These are phyloP conservation scores for Logfia minima DNA, from an alignment of 129 eudicot species.

Conservation along the genomic window DNA sequence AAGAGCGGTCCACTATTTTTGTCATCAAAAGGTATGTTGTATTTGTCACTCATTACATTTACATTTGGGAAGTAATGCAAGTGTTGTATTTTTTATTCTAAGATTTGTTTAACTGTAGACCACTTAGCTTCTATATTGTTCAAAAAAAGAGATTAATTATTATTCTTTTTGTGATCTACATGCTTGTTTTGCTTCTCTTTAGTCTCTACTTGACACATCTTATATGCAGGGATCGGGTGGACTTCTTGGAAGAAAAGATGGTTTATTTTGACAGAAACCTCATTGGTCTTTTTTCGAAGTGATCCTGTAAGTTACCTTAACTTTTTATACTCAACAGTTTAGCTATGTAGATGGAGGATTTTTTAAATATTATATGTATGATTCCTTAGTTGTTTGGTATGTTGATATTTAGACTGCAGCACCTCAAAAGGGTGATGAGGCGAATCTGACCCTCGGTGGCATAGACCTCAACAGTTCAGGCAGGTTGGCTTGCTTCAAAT, in stretches of 20 bases:
- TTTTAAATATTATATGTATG: not conserved
- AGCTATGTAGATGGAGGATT: too few relatives aligned
- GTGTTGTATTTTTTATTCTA: not conserved
- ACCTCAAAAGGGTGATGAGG: slow-evolving; percentile 77
- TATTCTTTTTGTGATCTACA: not conserved
- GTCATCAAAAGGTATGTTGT: slow-evolving; percentile 77
- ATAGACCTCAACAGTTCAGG: slow-evolving; percentile 99
- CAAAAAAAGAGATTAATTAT: not conserved
- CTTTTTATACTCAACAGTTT: not conserved
- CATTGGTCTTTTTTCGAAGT: slow-evolving; percentile 83
- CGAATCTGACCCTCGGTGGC: slow-evolving; percentile 95
- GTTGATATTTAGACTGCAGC: slow-evolving; percentile 55
- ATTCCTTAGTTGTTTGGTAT: not conserved
- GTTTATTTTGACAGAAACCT: slow-evolving; percentile 84
- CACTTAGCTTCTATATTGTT: not conserved
- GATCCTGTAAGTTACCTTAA: slow-evolving; percentile 72
- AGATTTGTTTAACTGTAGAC: not conserved
- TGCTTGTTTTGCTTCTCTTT: slow-evolving; percentile 1
- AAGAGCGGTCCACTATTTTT: slow-evolving; percentile 83
- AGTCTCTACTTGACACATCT: slow-evolving; percentile 8
- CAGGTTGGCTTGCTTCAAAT: slow-evolving; percentile 60
- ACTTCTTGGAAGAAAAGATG: slow-evolving; percentile 98
- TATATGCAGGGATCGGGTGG: slow-evolving; percentile 87
- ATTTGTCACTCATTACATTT: not conserved
- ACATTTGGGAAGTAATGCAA: too few relatives aligned